Conservation (phyloP, 257 asterid species). For the Jasminum sambac region DNA sequence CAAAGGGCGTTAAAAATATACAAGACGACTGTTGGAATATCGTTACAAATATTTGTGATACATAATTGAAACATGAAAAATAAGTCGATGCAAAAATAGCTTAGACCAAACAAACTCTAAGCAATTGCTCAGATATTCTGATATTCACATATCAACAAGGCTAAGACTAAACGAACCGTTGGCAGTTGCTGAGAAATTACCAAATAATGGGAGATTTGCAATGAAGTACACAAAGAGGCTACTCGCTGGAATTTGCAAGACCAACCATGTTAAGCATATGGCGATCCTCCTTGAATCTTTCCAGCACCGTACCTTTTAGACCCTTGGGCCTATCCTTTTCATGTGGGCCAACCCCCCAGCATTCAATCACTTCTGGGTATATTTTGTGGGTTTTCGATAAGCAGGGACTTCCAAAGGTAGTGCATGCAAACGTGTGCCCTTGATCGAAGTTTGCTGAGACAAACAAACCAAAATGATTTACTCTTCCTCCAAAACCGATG, state of each 20-base stretch:
- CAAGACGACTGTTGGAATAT: too few species aligned
- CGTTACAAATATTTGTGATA: too few species aligned
- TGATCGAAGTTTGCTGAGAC: conserved; percentile 75
- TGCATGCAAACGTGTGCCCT: conserved; percentile 76
- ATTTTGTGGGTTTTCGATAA: conserved; percentile 50
- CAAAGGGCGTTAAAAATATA: too few species aligned
- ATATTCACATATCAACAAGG: too few species aligned
- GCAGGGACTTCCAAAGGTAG: conserved; percentile 80
- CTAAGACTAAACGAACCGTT: too few species aligned
- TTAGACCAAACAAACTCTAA: too few species aligned
- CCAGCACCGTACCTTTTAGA: conserved; percentile 64
- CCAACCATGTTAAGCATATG: conserved; percentile 93
- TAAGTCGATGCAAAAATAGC: too few species aligned
- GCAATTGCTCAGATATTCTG: too few species aligned
- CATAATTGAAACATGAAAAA: too few species aligned
- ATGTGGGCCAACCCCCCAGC: conserved; percentile 67
- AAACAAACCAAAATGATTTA: conserved; percentile 71
- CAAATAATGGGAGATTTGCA: not conserved
- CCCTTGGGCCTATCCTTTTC: conserved; percentile 43
- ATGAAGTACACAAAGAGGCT: conserved; percentile 4
- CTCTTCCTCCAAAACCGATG: conserved; percentile 87
- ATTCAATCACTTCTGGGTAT: conserved; percentile 72
- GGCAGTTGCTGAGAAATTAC: too few species aligned
- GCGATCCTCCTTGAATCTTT: conserved; percentile 88
- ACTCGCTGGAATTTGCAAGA: conserved; percentile 79